A percentile compares a stretch with the other conserved stretches of the same genome.
Conservation (phyloP, 2,329 filamentous ascomycete species). For the Colletotrichum ledebouriae region DNA sequence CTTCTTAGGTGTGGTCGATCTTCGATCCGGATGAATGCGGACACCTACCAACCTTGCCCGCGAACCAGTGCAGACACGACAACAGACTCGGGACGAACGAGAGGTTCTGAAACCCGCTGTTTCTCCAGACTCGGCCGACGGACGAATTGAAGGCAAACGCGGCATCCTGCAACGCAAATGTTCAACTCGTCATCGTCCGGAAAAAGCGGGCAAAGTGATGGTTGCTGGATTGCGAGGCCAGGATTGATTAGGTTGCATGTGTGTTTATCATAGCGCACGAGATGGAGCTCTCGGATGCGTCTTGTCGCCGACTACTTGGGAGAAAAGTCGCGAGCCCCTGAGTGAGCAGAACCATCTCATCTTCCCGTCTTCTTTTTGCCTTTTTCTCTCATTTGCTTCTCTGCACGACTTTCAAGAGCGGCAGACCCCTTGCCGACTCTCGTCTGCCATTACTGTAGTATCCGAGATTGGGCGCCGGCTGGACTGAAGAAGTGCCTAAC, state of each 20-base stretch:
- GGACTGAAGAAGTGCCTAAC: too few relatives aligned
- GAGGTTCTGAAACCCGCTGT: constrained; percentile 10
- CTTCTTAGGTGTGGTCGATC: too few relatives aligned
- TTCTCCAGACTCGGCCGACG: constrained; percentile 10
- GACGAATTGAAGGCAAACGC: neutral
- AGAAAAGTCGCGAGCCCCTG: neutral
- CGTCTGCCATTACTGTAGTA: neutral
- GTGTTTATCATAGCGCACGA: constrained; percentile 11
- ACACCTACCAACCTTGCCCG: neutral
- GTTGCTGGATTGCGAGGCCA: neutral
- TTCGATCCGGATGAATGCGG: too few relatives aligned
- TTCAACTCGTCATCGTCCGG: too few relatives aligned
- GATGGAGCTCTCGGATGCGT: constrained; percentile 21
- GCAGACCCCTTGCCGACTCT: constrained; percentile 9
- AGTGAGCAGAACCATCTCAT: constrained; percentile 4
- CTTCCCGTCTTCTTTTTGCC: neutral
- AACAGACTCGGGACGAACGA: constrained; percentile 13
- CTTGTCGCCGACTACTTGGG: constrained; percentile 20
- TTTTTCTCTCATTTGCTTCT: constrained; percentile 9
- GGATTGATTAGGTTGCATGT: neutral
- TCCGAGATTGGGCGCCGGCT: neutral
- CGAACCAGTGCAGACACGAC: neutral
- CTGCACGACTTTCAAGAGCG: neutral
- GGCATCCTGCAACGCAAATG: constrained; percentile 4
- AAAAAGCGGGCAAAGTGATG: neutral